Percentiles rank a stretch among this genome's conserved stretches.
Conservation (phyloP, 2,329 filamentous ascomycete genomes). For the Neurospora sp. region DNA sequence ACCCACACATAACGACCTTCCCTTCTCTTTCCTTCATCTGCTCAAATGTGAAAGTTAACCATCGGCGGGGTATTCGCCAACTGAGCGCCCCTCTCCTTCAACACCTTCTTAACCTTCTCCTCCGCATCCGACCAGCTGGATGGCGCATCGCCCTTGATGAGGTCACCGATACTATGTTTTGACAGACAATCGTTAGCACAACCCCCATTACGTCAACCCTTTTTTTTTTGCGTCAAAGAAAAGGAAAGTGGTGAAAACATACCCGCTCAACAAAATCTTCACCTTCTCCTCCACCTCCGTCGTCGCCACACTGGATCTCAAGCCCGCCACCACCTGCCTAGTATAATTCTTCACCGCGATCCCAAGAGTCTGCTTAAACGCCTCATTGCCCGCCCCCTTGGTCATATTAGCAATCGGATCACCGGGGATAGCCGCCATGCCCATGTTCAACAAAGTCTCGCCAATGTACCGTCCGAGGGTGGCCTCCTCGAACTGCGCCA, state of each 20-base stretch:
- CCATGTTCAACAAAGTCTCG: not conserved
- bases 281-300: not conserved
- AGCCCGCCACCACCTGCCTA: not conserved
- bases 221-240: too few species aligned
- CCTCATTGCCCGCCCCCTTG: not conserved
- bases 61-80: not conserved
- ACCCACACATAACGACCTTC: too few species aligned
- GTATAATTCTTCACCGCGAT: not conserved
- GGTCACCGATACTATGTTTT: not conserved
- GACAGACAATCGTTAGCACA: not conserved
- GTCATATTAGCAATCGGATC: not conserved
- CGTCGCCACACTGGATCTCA: not conserved
- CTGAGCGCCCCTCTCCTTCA: not conserved
- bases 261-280: not conserved
- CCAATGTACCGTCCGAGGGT: not conserved
- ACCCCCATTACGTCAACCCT: too few species aligned
- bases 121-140: not conserved
- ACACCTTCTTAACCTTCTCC: not conserved
- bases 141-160: not conserved
- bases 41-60: not conserved
- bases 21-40: too few species aligned
- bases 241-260: not conserved
- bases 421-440: not conserved
- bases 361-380: not conserved
- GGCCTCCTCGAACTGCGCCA: not conserved